Conservation (phyloP, 1,284 basidiomycete genomes). For the Wolfiporia cocos region DNA sequence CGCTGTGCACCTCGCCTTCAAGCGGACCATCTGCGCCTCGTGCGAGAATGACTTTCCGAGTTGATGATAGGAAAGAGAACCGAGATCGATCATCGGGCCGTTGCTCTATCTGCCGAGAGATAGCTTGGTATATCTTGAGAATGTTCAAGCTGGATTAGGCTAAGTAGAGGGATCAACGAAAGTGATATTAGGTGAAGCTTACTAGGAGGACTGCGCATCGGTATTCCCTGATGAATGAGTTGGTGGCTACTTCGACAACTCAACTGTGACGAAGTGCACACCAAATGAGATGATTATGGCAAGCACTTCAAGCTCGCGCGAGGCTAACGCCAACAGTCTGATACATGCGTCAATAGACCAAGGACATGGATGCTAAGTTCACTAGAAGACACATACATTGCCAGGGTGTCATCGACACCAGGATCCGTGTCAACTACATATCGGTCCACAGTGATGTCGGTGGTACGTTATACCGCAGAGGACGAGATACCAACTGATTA, state of each 20-base stretch:
- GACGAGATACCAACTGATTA: conserved; percentile 45
- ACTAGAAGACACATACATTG: conserved; percentile 37
- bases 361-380: too few relatives aligned
- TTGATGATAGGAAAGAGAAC: conserved; percentile 53
- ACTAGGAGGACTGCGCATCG: conserved; percentile 57
- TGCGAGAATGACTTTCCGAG: conserved; percentile 55
- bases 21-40: conserved; percentile 71
- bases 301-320: conserved; percentile 73
- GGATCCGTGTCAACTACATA: conserved; percentile 72
- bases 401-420: conserved; percentile 90
- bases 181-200: conserved; percentile 15
- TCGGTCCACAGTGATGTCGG: background rate
- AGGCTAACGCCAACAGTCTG: conserved; percentile 63
- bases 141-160: conserved; percentile 58
- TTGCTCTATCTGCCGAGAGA: conserved; percentile 59
- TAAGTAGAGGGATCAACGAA: conserved; percentile 9
- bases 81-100: conserved; percentile 49
- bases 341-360: too few relatives aligned
- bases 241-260: too few relatives aligned
- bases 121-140: conserved; percentile 70
- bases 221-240: conserved; percentile 63
- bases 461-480: background rate
- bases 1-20: conserved; percentile 71
- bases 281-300: conserved; percentile 78
- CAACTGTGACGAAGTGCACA: conserved; percentile 25